Evolutionary conservation across 2,329 filamentous ascomycete genomes (phyloP).

Genomic region (Trichocomaceae sp.): DNA sequence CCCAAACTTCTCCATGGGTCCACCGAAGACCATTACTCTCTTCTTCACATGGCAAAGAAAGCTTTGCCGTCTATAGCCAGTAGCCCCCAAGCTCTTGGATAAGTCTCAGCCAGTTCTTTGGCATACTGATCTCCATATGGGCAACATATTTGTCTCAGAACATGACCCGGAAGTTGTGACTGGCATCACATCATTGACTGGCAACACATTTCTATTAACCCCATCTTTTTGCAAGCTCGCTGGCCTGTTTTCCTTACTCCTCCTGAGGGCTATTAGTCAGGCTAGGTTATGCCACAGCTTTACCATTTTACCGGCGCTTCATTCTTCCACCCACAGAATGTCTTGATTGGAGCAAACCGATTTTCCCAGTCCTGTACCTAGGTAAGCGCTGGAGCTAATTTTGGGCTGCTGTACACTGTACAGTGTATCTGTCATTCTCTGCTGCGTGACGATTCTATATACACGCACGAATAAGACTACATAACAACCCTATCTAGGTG

Average conservation of each 20-base stretch:
- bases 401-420: too few relatives aligned
- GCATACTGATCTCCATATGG: conserved; percentile 22
- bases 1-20: conserved; percentile 29
- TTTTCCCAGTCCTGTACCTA: too few relatives aligned
- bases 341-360: too few relatives aligned
- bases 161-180: conserved; percentile 16
- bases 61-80: conserved; percentile 9
- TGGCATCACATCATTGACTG: conserved; percentile 18
- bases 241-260: conserved; percentile 19
- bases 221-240: conserved; percentile 17
- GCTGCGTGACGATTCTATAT: too few relatives aligned
- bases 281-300: conserved; percentile 15
- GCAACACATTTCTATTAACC: conserved; percentile 19
- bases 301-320: too few relatives aligned
- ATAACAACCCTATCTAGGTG: too few relatives aligned
- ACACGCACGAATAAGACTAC: too few relatives aligned
- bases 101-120: conserved; percentile 16
- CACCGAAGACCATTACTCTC: conserved; percentile 26
- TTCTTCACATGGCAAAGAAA: conserved; percentile 11
- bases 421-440: too few relatives aligned
- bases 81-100: conserved; percentile 9
- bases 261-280: conserved; percentile 16
- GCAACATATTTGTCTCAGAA: conserved; percentile 26
- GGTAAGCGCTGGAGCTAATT: too few relatives aligned
- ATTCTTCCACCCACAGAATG: too few relatives aligned